Percentiles rank a stretch among this genome's conserved stretches.
phyloP scores from a whole-genome alignment of 2,329 filamentous ascomycete species.

The Aspergillus sp. region DNA sequence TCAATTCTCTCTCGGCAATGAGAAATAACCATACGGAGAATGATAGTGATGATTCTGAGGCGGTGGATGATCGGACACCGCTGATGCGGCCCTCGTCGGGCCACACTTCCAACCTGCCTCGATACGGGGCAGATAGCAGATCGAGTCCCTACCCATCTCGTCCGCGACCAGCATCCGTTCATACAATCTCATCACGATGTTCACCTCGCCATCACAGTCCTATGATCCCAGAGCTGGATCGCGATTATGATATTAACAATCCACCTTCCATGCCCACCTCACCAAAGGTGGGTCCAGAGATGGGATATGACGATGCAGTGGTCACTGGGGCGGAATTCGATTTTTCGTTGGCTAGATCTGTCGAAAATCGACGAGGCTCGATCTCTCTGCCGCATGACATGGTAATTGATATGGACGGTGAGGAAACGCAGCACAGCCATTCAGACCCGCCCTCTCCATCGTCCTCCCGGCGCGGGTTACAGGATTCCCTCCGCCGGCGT shows the following conservation, averaged over 20 bases:
- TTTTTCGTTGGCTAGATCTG: constrained; percentile 31
- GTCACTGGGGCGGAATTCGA: constrained; percentile 40
- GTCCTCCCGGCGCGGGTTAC: constrained; percentile 33
- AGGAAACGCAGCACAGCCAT: constrained; percentile 11
- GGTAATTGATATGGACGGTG: constrained; percentile 42
- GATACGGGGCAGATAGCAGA: constrained; percentile 28
- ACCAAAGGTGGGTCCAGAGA: constrained; percentile 49
- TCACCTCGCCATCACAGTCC: constrained; percentile 20
- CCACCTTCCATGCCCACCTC: constrained; percentile 59
- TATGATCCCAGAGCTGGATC: constrained; percentile 15
- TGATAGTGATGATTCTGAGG: constrained; percentile 26
- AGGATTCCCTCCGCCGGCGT: constrained; percentile 41
- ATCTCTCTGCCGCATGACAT: constrained; percentile 30
- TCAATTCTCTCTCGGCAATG: constrained; percentile 30
- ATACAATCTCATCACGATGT: constrained; percentile 23
- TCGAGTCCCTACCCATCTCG: constrained; percentile 20
- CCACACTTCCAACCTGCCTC: constrained; percentile 28
- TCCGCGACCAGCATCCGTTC: constrained; percentile 20
- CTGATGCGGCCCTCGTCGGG: constrained; percentile 39
- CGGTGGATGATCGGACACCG: constrained; percentile 51
- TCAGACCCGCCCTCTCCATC: constrained; percentile 34
- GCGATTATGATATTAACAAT: constrained; percentile 60
- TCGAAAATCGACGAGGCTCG: constrained; percentile 30
- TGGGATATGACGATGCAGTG: constrained; percentile 52
- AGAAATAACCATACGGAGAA: constrained; percentile 14